phyloP scores from a whole-genome alignment of 805 yeast species.

The Kuraishia piskuri region DNA sequence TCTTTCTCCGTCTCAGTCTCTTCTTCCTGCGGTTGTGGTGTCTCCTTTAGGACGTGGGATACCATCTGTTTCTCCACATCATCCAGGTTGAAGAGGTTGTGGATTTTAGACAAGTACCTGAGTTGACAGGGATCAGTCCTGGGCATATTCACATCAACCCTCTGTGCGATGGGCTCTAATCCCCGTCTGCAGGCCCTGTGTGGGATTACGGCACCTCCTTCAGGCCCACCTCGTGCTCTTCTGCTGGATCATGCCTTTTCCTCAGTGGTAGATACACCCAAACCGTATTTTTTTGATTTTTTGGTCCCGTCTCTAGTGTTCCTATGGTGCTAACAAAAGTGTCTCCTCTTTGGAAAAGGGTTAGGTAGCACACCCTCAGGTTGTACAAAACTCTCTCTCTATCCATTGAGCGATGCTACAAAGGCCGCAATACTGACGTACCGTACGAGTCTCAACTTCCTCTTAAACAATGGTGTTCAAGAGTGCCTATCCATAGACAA shows the following conservation, averaged over 20 bases:
- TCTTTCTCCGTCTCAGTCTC: too few relatives aligned
- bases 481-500: too few relatives aligned
- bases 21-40: neutral
- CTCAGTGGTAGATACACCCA: conserved; percentile 10
- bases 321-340: too few relatives aligned
- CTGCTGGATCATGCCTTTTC: conserved; percentile 16
- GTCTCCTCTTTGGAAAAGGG: neutral
- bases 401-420: conserved; percentile 23
- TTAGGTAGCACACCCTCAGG: conserved; percentile 31
- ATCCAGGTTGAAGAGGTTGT: neutral
- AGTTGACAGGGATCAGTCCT: too few relatives aligned
- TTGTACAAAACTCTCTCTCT: conserved; percentile 29
- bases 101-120: too few relatives aligned
- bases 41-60: neutral
- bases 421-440: conserved; percentile 21
- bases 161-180: neutral
- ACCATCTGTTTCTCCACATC: neutral
- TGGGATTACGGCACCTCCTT: conserved; percentile 20
- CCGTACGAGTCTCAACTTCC: conserved; percentile 18
- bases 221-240: conserved; percentile 11
- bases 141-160: too few relatives aligned
- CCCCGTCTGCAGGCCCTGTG: conserved; percentile 5
- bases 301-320: too few relatives aligned
- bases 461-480: conserved; percentile 5
- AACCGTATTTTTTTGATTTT: too few relatives aligned